phyloP scores from a whole-genome alignment of 768 basidiomycete species.

The Tricholoma sp. region DNA sequence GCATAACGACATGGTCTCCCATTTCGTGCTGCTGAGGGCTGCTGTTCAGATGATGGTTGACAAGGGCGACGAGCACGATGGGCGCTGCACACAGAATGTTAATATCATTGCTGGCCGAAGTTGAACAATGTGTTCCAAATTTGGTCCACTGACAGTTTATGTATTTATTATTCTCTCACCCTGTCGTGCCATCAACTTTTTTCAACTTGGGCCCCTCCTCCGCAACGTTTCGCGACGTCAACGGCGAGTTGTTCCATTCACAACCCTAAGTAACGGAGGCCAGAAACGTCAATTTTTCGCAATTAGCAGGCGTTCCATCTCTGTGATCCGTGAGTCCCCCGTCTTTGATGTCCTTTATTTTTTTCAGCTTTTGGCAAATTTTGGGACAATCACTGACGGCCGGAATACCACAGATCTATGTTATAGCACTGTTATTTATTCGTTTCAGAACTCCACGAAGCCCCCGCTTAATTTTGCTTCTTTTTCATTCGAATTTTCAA shows the following conservation, averaged over 20 bases:
- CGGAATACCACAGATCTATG: neutral
- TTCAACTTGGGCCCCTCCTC: neutral
- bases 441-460: neutral
- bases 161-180: conserved; percentile 1
- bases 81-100: neutral
- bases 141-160: neutral
- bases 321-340: neutral
- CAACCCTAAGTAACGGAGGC: neutral
- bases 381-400: neutral
- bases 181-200: neutral
- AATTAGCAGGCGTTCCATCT: neutral
- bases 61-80: neutral
- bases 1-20: no score
- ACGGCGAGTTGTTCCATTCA: neutral
- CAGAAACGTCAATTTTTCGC: neutral
- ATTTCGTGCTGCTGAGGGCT: neutral
- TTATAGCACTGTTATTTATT: neutral
- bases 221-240: neutral
- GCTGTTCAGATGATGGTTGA: neutral
- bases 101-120: neutral
- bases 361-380: neutral
- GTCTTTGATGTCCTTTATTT: neutral
- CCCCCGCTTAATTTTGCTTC: neutral
- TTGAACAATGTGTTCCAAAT: neutral
- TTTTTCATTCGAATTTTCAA: neutral